Percentiles rank a stretch among this genome's conserved stretches.
Conservation (phyloP, 2,329 filamentous ascomycete genomes). For the Ophiocordyceps australis region DNA sequence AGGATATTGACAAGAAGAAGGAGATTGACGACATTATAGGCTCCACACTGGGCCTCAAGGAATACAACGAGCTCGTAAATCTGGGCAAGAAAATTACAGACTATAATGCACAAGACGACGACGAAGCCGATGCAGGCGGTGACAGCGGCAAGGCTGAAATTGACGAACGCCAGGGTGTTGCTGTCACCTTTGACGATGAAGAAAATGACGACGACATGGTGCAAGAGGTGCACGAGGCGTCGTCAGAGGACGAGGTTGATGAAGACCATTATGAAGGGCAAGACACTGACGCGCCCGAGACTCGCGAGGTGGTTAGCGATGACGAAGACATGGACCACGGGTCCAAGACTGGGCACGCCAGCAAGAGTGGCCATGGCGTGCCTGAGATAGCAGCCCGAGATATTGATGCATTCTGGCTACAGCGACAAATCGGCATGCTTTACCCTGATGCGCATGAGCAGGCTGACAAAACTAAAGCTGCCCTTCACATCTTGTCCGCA, state of each 20-base stretch:
- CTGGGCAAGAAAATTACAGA: conserved; percentile 98
- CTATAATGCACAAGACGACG: conserved; percentile 91
- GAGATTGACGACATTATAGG: conserved; percentile 89
- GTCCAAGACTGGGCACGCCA: conserved; percentile 31
- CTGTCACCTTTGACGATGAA: conserved; percentile 89
- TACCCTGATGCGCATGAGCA: conserved; percentile 88
- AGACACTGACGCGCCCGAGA: conserved; percentile 29
- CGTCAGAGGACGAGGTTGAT: conserved; percentile 63
- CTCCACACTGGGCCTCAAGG: conserved; percentile 62
- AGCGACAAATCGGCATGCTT: conserved; percentile 73
- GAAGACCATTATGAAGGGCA: conserved; percentile 45
- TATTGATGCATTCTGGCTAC: conserved; percentile 95
- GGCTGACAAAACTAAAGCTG: conserved; percentile 78
- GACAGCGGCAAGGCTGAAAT: conserved; percentile 55
- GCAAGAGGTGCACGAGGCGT: conserved; percentile 76
- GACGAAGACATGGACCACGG: conserved; percentile 82
- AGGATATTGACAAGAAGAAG: conserved; percentile 97
- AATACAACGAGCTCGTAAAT: conserved; percentile 95
- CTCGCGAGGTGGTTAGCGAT: conserved; percentile 32
- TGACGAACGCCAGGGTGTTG: conserved; percentile 89
- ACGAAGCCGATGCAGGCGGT: conserved; percentile 58
- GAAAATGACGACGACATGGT: conserved; percentile 70
- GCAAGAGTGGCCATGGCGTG: conserved; percentile 30
- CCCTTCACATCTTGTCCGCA: conserved; percentile 66
- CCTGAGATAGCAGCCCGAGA: conserved; percentile 63